A percentile compares a stretch with the other conserved stretches of the same genome.
These are phyloP conservation scores for Sporothrix inflata DNA, from an alignment of 2,329 filamentous ascomycete genomes.

Conservation along the genomic window DNA sequence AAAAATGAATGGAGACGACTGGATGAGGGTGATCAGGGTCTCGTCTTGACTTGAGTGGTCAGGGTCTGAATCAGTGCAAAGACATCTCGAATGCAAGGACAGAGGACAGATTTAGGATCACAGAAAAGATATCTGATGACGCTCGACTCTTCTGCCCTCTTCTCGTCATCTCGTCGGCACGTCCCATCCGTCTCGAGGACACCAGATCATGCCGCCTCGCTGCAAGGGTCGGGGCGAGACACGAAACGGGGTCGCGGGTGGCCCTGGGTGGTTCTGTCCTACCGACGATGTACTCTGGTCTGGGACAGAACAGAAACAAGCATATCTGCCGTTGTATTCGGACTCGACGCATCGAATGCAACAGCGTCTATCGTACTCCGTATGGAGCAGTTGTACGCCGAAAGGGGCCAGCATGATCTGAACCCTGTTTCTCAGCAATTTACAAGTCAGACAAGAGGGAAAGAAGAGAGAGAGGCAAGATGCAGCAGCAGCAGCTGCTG, in stretches of 20 bases:
- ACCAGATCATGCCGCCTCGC: slow-evolving; percentile 12
- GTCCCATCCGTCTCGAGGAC: slow-evolving; percentile 2
- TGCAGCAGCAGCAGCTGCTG: not conserved
- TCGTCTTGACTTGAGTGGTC: not conserved
- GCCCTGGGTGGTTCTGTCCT: not conserved
- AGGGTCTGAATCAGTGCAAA: slow-evolving; percentile 6
- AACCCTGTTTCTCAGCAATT: slow-evolving; percentile 16
- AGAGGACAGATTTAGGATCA: not conserved
- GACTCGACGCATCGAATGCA: not conserved
- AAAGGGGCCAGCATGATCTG: not conserved
- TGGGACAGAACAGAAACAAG: not conserved
- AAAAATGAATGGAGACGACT: not conserved
- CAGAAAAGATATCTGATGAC: not conserved
- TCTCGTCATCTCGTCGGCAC: not conserved
- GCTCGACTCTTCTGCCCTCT: not conserved
- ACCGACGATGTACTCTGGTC: not conserved
- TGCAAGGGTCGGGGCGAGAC: slow-evolving; percentile 18
- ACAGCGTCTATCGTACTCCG: not conserved
- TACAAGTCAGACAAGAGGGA: not conserved
- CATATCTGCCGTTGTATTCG: slow-evolving; percentile 5
- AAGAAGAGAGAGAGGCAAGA: not conserved
- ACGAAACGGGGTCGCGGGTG: not conserved
- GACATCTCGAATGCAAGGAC: not conserved
- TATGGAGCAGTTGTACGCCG: not conserved
- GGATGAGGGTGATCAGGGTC: not conserved